Conservation (phyloP, 208 protist species). For the Crithidia sp. region DNA sequence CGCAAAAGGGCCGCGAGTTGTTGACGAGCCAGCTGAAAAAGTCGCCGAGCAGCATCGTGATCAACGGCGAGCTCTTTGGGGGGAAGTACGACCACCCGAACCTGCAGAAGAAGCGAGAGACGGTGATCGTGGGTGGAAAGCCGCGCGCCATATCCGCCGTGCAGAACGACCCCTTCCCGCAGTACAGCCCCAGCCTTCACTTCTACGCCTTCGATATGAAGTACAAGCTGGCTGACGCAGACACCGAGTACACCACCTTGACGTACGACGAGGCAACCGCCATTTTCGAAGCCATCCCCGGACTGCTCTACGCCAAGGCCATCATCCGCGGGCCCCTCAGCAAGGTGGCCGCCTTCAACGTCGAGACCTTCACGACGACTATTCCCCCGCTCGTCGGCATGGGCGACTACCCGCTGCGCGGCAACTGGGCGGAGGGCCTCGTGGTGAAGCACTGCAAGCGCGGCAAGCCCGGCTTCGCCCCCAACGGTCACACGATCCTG, state of each 20-base stretch:
- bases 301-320: conserved; percentile 74
- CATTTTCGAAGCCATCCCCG: conserved; percentile 74
- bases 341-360: conserved; percentile 84
- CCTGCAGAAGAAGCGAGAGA: conserved; percentile 50
- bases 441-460: conserved; percentile 79
- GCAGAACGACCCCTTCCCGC: conserved; percentile 82
- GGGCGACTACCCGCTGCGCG: conserved; percentile 80
- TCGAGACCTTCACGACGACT: conserved; percentile 81
- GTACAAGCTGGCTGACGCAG: conserved; percentile 43
- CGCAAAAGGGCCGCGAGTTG: conserved; percentile 43
- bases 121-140: conserved; percentile 65
- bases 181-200: conserved; percentile 87
- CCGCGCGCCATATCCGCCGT: conserved; percentile 60
- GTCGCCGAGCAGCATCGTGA: conserved; percentile 55
- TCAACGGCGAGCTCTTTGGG: conserved; percentile 89
- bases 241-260: conserved; percentile 49
- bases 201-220: conserved; percentile 93
- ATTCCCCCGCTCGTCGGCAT: conserved; percentile 85
- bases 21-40: conserved; percentile 35
- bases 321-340: conserved; percentile 80
- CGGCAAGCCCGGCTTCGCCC: conserved; percentile 64
- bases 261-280: conserved; percentile 71
- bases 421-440: conserved; percentile 86
- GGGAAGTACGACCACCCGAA: conserved; percentile 88
- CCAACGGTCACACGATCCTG: conserved; percentile 66